These are phyloP conservation scores for Dorcoceras hygrometricum DNA, from an alignment of 257 asterid genomes.

Conservation along the genomic window DNA sequence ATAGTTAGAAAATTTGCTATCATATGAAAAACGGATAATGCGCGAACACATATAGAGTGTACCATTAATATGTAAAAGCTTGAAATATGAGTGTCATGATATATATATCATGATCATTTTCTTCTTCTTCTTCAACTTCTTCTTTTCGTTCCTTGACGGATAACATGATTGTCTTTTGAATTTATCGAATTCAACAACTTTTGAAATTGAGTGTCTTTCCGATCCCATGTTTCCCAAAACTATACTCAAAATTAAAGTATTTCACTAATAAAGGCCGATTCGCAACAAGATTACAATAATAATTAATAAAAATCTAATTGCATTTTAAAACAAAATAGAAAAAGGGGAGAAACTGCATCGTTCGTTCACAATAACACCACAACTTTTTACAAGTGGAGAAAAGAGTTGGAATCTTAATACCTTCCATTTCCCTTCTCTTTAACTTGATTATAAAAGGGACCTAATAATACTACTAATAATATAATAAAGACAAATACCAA, in stretches of 20 bases:
- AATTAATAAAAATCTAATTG: too few species aligned
- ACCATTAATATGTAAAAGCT: too few species aligned
- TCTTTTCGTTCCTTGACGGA: neutral
- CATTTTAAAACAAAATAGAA: conserved; percentile 14
- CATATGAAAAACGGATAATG: too few species aligned
- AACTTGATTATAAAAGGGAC: neutral
- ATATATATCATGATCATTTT: too few species aligned
- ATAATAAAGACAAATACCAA: conserved; percentile 19
- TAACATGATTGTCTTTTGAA: neutral
- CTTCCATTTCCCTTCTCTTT: conserved; percentile 21
- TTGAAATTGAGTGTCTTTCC: too few species aligned
- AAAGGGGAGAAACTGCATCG: conserved; percentile 27
- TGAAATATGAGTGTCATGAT: too few species aligned
- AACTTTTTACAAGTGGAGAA: conserved; percentile 30
- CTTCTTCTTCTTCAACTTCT: neutral
- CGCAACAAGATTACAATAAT: conserved; percentile 19
- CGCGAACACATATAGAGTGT: too few species aligned
- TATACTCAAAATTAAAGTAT: too few species aligned
- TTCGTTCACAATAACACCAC: conserved; percentile 32
- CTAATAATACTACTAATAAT: too few species aligned
- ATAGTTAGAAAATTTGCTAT: too few species aligned
- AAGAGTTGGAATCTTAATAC: conserved; percentile 34
- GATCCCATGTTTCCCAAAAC: too few species aligned
- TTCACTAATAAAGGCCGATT: too few species aligned
- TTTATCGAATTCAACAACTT: neutral